Evolutionary conservation across 306 rosid species (phyloP).

Genomic region (Citrullus mucosospermus): DNA sequence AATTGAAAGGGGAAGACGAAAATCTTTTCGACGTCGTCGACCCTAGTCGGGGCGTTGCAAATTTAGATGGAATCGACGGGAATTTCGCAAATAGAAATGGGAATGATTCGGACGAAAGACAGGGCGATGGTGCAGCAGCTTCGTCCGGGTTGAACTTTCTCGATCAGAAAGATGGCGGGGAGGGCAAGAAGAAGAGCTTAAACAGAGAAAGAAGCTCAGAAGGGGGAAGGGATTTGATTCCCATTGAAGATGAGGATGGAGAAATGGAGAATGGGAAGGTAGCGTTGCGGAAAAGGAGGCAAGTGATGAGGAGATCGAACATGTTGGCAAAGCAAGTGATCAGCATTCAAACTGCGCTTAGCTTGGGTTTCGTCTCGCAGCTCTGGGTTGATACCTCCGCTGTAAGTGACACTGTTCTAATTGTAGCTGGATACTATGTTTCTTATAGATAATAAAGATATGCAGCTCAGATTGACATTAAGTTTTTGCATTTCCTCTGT

Average conservation of each 20-base stretch:
- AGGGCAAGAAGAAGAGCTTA: constrained; percentile 6
- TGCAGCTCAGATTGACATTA: background rate
- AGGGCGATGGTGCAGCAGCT: constrained; percentile 5
- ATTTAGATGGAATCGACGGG: background rate
- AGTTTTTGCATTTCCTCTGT: background rate
- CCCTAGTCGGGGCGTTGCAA: constrained; percentile 6
- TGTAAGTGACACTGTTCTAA: constrained; percentile 30
- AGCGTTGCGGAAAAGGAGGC: constrained; percentile 39
- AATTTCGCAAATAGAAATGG: background rate
- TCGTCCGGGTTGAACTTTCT: constrained; percentile 13
- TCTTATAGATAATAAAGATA: background rate
- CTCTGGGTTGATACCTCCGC: constrained; percentile 77
- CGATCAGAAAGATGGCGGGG: constrained; percentile 10
- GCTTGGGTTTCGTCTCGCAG: constrained; percentile 85
- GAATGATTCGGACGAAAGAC: constrained; percentile 7
- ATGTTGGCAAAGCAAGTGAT: constrained; percentile 86
- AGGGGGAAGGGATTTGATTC: constrained; percentile 24
- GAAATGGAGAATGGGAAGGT: constrained; percentile 26
- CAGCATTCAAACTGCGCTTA: constrained; percentile 55
- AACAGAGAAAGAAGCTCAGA: constrained; percentile 8
- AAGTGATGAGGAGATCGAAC: constrained; percentile 55
- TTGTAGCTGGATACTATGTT: background rate
- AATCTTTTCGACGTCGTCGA: constrained; percentile 19
- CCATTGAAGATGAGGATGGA: constrained; percentile 16
- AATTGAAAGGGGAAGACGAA: constrained; percentile 29